Base-by-base conservation (phyloP, 345 rosid species). In the Zanthoxylum bungeanum region DNA sequence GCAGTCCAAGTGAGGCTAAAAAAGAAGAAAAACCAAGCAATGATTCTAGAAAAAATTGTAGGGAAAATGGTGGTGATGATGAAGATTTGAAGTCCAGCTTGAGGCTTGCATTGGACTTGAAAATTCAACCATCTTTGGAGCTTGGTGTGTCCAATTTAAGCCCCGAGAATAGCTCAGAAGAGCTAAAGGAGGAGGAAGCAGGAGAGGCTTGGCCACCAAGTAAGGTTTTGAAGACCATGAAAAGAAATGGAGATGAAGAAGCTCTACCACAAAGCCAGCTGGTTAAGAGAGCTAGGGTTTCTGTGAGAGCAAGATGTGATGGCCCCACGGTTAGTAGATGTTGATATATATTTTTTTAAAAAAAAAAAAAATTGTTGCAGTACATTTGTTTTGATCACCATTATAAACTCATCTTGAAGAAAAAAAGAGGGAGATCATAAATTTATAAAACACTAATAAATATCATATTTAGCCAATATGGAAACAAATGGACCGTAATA, bases 231-330 rank as follows among this genome's bases (percentile, higher is more conserved):
- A 81, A 82, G 82, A 65, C 83, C 0, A 77, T 76, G 55, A 84
- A 76, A n/a, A 80, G 71, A 36, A 58, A 49, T 33, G 83, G 69
- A 66, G 87, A 84, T 10, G 86, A 84, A 39, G 95, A 84, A 51
- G 75, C 60, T 71, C 73, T 86, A 21, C 93, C 80, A 28, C 93
- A 85, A 66, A 79, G 66, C 65, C 83, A 68, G n/a, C n/a, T n/a
- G 34, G 85, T 76, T 11, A 93, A 93, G 77, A 87, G 91, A 84
- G 90, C 96, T 70, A 87, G 98, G 86, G 98, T 93, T 87, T 91
- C 86, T 69, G 92, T 93, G 21, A 86, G 97, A 83, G 91, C 92
- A 67, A 80, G 96, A 83, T 91, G 97, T 69, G 97, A 91, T 71
- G 80, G 96, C 16, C 87, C 93, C 44, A 91, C 96, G 80, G 97